Conservation (phyloP, 2,329 filamentous ascomycete genomes). For the Nemania abortiva region DNA sequence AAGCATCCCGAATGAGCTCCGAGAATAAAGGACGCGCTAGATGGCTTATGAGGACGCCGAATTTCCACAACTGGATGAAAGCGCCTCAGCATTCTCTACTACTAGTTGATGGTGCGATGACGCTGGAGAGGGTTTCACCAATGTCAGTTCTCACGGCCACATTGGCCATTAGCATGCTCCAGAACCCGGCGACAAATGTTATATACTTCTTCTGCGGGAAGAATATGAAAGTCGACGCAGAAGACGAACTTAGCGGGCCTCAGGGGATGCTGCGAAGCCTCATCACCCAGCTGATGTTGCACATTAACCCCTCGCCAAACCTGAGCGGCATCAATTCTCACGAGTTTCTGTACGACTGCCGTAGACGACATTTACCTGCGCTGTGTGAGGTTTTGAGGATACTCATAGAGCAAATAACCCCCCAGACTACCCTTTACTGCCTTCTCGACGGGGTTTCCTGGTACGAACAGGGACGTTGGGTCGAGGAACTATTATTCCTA, state of each 20-base stretch:
- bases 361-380: constrained; percentile 1
- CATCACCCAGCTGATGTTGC: constrained; percentile 23
- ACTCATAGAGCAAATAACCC: constrained; percentile 16
- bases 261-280: constrained; percentile 23
- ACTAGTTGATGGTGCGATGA: constrained; percentile 18
- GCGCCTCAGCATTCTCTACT: constrained; percentile 5
- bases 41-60: constrained; percentile 22
- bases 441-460: constrained; percentile 32
- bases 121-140: constrained; percentile 16
- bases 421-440: constrained; percentile 7
- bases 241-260: constrained; percentile 6
- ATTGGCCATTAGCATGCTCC: constrained; percentile 12
- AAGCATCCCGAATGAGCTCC: constrained; percentile 13
- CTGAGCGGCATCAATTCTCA: constrained; percentile 14
- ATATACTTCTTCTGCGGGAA: constrained; percentile 32
- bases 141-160: constrained; percentile 28
- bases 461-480: constrained; percentile 30
- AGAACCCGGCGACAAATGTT: constrained; percentile 1
- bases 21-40: constrained; percentile 24
- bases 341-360: constrained; percentile 8
- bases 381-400: constrained; percentile 20
- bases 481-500: constrained; percentile 10
- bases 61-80: constrained; percentile 22
- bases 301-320: constrained; percentile 10
- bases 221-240: constrained; percentile 5